Conservation (phyloP, 2,329 filamentous ascomycete genomes). For the Epichloe coenophiala region DNA sequence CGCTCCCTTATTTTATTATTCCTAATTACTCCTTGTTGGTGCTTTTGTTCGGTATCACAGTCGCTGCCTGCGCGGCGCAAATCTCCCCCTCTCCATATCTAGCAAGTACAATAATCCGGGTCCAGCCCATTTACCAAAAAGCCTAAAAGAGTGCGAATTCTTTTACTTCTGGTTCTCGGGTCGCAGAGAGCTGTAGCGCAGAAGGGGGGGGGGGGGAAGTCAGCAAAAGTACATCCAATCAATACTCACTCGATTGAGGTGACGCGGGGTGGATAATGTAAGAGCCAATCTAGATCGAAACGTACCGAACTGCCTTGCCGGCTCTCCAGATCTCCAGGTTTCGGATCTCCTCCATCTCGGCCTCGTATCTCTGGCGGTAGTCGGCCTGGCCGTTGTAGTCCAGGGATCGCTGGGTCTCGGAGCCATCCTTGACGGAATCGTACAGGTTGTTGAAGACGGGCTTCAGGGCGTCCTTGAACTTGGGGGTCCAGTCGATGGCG, state of each 20-base stretch:
- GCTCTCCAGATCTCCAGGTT: constrained; percentile 98
- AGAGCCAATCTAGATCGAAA: constrained; percentile 6
- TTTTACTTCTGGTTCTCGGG: constrained; percentile 73
- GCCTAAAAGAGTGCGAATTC: neutral
- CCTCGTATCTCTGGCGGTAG: constrained; percentile 95
- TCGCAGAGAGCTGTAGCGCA: constrained; percentile 49
- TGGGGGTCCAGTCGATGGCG: constrained; percentile 95
- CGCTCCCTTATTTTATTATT: too few species aligned
- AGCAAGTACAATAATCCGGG: constrained; percentile 2
- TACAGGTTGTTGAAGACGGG: constrained; percentile 97
- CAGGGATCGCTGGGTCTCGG: constrained; percentile 90
- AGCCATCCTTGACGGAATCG: constrained; percentile 78
- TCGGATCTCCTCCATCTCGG: constrained; percentile 97
- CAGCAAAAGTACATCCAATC: neutral
- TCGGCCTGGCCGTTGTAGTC: constrained; percentile 94
- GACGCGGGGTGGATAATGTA: too few species aligned
- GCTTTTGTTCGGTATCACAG: constrained; percentile 2
- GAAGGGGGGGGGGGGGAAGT: neutral
- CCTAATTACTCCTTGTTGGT: too few species aligned
- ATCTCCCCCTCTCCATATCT: neutral
- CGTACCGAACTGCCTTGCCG: constrained; percentile 86
- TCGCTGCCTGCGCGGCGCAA: neutral
- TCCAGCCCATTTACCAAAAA: constrained; percentile 1
- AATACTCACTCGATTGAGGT: neutral
- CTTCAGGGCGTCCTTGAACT: constrained; percentile 97